Evolutionary conservation across 2,329 filamentous ascomycete species (phyloP).

Genomic region (Pseudogymnoascus sp.): DNA sequence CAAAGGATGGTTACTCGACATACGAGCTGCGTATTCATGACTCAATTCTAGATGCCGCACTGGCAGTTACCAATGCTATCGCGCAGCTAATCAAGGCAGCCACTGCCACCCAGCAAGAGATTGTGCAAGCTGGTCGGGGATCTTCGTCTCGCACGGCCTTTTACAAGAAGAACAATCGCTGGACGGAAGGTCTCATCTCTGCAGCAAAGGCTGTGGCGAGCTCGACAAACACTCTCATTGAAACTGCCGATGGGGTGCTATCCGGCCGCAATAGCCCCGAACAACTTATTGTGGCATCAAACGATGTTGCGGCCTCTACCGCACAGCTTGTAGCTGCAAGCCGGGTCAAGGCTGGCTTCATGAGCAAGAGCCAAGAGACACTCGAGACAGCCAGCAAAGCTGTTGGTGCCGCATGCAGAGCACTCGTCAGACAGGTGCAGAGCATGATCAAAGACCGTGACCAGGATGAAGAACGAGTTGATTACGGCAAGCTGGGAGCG

Average conservation of each 20-base stretch:
- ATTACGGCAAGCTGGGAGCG: slow-evolving; percentile 79
- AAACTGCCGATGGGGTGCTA: slow-evolving; percentile 94
- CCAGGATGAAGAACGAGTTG: slow-evolving; percentile 71
- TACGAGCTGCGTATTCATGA: slow-evolving; percentile 97
- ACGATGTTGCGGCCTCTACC: slow-evolving; percentile 91
- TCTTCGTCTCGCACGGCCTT: slow-evolving; percentile 84
- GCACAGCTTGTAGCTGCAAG: slow-evolving; percentile 93
- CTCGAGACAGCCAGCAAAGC: slow-evolving; percentile 89
- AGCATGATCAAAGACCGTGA: slow-evolving; percentile 83
- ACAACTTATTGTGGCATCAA: slow-evolving; percentile 95
- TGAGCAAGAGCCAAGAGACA: slow-evolving; percentile 91
- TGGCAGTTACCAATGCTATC: slow-evolving; percentile 89
- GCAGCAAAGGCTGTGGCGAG: slow-evolving; percentile 92
- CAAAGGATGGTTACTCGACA: slow-evolving; percentile 88
- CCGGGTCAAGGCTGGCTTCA: slow-evolving; percentile 94
- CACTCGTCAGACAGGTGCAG: slow-evolving; percentile 88
- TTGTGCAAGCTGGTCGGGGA: slow-evolving; percentile 85
- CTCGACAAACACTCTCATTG: slow-evolving; percentile 92
- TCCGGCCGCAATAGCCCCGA: slow-evolving; percentile 87
- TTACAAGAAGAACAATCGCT: slow-evolving; percentile 99
- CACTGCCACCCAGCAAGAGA: slow-evolving; percentile 87
- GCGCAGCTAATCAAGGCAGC: slow-evolving; percentile 91
- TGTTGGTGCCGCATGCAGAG: slow-evolving; percentile 79
- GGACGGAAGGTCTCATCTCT: slow-evolving; percentile 96
- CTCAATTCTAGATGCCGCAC: slow-evolving; percentile 84